phyloP scores from a whole-genome alignment of 768 basidiomycete genomes.

The Inosperma sp. region DNA sequence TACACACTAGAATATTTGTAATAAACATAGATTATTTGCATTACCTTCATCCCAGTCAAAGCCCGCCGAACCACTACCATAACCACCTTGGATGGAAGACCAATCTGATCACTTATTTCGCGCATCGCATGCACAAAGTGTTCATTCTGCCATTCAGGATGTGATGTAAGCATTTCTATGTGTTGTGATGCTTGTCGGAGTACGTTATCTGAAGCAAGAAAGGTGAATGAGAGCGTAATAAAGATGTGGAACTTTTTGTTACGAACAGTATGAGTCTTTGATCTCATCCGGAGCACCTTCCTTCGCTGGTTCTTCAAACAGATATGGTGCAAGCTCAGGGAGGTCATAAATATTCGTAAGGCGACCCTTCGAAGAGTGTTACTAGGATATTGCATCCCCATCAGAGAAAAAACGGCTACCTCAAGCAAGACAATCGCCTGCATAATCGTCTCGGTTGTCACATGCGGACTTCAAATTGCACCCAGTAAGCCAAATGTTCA shows the following conservation, averaged over 20 bases:
- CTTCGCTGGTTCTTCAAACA: conserved; percentile 63
- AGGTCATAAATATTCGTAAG: conserved; percentile 69
- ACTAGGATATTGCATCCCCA: background rate
- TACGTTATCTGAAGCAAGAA: too few species aligned
- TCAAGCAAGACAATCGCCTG: conserved; percentile 59
- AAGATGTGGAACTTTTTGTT: too few species aligned
- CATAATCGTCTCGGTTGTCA: conserved; percentile 55
- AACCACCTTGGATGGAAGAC: conserved; percentile 14
- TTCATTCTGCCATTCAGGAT: conserved; percentile 30
- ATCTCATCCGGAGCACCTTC: conserved; percentile 35
- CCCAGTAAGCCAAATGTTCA: background rate
- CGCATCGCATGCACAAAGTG: conserved; percentile 38
- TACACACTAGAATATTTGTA: background rate
- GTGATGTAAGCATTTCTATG: too few species aligned
- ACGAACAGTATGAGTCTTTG: too few species aligned
- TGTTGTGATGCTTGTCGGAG: too few species aligned
- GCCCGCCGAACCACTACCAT: conserved; percentile 2
- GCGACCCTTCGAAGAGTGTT: conserved; percentile 47
- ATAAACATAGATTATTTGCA: conserved; percentile 11
- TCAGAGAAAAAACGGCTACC: conserved; percentile 29
- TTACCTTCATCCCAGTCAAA: conserved; percentile 74
- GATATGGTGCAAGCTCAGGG: conserved; percentile 61
- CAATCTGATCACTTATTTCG: conserved; percentile 32
- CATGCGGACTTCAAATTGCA: conserved; percentile 37
- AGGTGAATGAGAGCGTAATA: too few species aligned